Evolutionary conservation across 2,329 filamentous ascomycete species (phyloP), one percentile per base, ranked within the genome.

Genomic region (Colletotrichum costaricense): DNA sequence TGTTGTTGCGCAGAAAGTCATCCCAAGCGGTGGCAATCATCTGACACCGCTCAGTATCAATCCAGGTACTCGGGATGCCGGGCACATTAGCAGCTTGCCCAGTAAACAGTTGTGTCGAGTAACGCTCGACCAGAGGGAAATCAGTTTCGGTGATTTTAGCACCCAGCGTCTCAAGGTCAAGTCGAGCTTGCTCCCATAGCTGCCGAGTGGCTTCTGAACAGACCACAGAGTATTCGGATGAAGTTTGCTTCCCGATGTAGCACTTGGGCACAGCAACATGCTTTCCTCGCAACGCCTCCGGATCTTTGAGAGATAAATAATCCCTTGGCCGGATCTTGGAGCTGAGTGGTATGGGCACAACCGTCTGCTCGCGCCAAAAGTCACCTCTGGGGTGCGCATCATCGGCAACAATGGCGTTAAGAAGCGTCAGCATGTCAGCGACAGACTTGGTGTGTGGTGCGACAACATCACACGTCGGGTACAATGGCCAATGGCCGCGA

Each of bases 331-430:
- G 79, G 3, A 80, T 75, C 6, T 80, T 75, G 12, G 78, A 78
- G 0, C 80, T 74, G 2, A 74, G 74, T 0, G 84, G 83, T 1
- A 90, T 76, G 1, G 80, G 54, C 0, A 90, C 79, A 63, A 84
- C 84, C 0, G 78, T 79, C 69, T 91, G 89, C 19, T 86, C 82
- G 4, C 87, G 81, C 85, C 88, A 91, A 75, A 91, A 91, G 73
- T 91, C 88, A 80, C 3, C 63, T 35, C 4, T 55, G 19, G 63
- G 63, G 4, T 81, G 78, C 2, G 76, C 12, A 71, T 90, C 88
- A 0, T 84, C 79, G 0, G 78, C 80, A 0, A 82, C 83, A 64
- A 90, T 81, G 4, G 88, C 83, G 56, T 88, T 83, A 0, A 91
- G 79, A 1, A 91, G 76, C 11, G 38, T 6, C 4, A 70, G 30